A percentile compares a stretch with the other conserved stretches of the same genome.
Evolutionary conservation across 164 flowering plant genomes (phyloP).

Genomic region (Chloranthus sessilifolius): DNA sequence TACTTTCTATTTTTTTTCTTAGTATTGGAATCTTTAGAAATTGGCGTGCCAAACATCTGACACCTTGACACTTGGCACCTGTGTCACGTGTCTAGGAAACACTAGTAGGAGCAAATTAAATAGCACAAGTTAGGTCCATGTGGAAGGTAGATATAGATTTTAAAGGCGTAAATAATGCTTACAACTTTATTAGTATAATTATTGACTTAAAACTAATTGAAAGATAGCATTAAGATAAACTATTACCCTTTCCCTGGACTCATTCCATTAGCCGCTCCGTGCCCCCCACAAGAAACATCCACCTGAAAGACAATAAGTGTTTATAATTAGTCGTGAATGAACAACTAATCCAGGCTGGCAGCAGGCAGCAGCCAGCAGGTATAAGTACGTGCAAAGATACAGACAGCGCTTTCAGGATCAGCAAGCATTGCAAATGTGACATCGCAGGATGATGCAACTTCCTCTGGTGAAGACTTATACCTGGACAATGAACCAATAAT

Average conservation of each 20-base stretch:
- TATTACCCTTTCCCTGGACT: conserved; percentile 79
- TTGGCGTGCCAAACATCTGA: too few species aligned
- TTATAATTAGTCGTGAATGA: neutral
- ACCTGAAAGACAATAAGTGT: conserved; percentile 24
- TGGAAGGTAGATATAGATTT: too few species aligned
- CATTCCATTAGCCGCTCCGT: conserved; percentile 81
- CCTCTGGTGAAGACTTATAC: conserved; percentile 73
- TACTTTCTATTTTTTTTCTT: too few species aligned
- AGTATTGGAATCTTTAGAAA: too few species aligned
- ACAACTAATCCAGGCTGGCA: neutral
- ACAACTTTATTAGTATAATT: too few species aligned
- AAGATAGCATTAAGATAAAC: too few species aligned
- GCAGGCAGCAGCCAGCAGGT: neutral
- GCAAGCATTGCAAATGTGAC: conserved; percentile 96
- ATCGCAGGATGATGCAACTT: conserved; percentile 89
- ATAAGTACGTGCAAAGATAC: conserved; percentile 27
- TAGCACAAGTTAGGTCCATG: too few species aligned
- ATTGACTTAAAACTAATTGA: too few species aligned
- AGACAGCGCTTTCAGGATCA: conserved; percentile 96
- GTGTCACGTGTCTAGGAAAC: too few species aligned
- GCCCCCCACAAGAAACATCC: conserved; percentile 76
- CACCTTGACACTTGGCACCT: too few species aligned
- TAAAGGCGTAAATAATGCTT: too few species aligned
- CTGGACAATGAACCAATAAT: conserved; percentile 31
- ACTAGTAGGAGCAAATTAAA: too few species aligned